Evolutionary conservation across 1,284 basidiomycete genomes (phyloP).

Genomic region (Laetiporus sulphureus): DNA sequence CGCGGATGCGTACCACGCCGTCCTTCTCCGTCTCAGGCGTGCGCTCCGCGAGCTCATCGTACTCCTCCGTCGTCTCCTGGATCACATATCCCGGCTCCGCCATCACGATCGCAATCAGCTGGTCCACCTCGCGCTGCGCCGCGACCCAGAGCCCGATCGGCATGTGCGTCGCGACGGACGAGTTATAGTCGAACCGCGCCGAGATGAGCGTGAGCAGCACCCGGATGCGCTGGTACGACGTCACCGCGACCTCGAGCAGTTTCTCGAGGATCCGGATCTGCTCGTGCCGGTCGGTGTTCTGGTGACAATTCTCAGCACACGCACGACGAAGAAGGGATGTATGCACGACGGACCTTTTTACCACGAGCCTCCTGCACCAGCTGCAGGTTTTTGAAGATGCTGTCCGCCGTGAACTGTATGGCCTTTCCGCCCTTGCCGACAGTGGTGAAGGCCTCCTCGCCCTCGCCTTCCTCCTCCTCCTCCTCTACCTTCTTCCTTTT

Average conservation of each 20-base stretch:
- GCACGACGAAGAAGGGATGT: background rate
- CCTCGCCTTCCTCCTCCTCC: conserved; percentile 37
- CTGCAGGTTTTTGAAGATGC: conserved; percentile 90
- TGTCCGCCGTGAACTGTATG: conserved; percentile 81
- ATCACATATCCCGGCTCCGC: conserved; percentile 74
- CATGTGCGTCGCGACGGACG: conserved; percentile 83
- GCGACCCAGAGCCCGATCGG: conserved; percentile 89
- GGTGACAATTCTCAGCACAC: conserved; percentile 1
- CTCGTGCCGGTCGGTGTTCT: conserved; percentile 96
- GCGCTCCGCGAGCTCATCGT: conserved; percentile 89
- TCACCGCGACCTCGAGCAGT: conserved; percentile 82
- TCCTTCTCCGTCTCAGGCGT: conserved; percentile 65
- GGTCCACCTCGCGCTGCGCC: conserved; percentile 86
- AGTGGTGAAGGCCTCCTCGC: conserved; percentile 79
- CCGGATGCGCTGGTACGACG: conserved; percentile 90
- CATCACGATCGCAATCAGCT: conserved; percentile 76
- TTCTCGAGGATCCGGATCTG: conserved; percentile 90
- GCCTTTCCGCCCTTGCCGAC: conserved; percentile 89
- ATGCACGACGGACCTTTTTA: conserved; percentile 66
- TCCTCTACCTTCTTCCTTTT: conserved; percentile 38
- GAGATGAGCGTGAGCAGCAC: conserved; percentile 92
- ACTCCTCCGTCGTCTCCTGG: conserved; percentile 86
- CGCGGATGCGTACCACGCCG: conserved; percentile 75
- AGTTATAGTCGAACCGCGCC: conserved; percentile 96
- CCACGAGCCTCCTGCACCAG: conserved; percentile 93